Conservation (phyloP, 2,329 filamentous ascomycete species). For the Metarhizium rileyi region DNA sequence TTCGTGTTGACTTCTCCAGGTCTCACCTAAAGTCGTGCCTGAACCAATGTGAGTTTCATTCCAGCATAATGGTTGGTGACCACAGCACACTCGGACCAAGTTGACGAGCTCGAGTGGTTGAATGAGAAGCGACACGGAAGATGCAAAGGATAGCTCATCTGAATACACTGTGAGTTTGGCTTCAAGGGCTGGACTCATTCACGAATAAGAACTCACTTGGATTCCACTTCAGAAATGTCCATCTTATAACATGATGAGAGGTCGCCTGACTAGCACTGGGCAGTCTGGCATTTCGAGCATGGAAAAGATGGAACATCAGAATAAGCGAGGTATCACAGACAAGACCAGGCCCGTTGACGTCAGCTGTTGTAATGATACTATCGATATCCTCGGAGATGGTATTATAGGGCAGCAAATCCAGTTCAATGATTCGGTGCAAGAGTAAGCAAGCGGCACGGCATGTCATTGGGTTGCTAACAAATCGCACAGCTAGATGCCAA, state of each 20-base stretch:
- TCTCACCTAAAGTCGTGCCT: slow-evolving; percentile 39
- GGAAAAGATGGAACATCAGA: slow-evolving; percentile 62
- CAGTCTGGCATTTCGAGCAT: slow-evolving; percentile 55
- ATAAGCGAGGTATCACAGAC: slow-evolving; percentile 71
- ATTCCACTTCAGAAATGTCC: slow-evolving; percentile 76
- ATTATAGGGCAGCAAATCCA: slow-evolving; percentile 56
- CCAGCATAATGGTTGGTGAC: slow-evolving; percentile 28
- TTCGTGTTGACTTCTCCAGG: slow-evolving; percentile 34
- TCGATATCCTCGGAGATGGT: slow-evolving; percentile 60
- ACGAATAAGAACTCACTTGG: slow-evolving; percentile 48
- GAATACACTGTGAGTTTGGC: not conserved
- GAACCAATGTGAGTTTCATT: slow-evolving; percentile 25
- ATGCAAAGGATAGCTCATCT: slow-evolving; percentile 61
- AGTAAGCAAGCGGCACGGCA: slow-evolving; percentile 71
- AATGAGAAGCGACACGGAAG: slow-evolving; percentile 52
- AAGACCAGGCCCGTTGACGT: slow-evolving; percentile 68
- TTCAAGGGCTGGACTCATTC: not conserved
- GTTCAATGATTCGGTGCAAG: slow-evolving; percentile 57
- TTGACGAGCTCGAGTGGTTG: slow-evolving; percentile 56
- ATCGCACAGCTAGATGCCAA: slow-evolving; percentile 66
- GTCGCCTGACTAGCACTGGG: slow-evolving; percentile 59
- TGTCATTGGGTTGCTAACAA: slow-evolving; percentile 57
- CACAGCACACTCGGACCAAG: slow-evolving; percentile 61
- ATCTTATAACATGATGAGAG: slow-evolving; percentile 64
- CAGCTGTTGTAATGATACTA: slow-evolving; percentile 63